Base-by-base conservation (phyloP, 2,329 filamentous ascomycete genomes). In the Phyllosticta citribraziliensis region DNA sequence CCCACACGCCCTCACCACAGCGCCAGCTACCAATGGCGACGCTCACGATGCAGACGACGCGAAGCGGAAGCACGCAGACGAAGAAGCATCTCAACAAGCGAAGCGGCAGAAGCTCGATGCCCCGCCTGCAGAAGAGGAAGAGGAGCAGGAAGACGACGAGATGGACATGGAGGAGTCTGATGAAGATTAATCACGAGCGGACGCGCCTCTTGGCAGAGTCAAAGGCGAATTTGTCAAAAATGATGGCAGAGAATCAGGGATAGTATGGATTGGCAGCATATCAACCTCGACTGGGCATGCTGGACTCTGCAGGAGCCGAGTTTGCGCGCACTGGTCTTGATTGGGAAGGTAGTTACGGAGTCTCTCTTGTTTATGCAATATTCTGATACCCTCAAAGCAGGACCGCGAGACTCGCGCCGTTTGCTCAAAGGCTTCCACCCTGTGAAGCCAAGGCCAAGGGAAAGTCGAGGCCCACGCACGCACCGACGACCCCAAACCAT, bases 401-500 rank as follows among this genome's bases (percentile, higher is more conserved):
- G 59, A 56, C 35, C 50, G 55, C 55, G 59, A 27, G 47, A 47
- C 30, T 47, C 40, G 14, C 55, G 56, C 30, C 24, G 12, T 47
- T 55, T 30, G 14, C 40, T 62, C 60, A 62, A 62, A 33, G 56
- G 47, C 54, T 19, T 61, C 47, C 20, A 27, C 56, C 51, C 47
- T 47, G 60, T 62, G 52, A 52, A 50, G 60, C 55, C 33, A 64
- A 54, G 52, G 58, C 60, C 51, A 57, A 12, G 52, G 90, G 89
- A 64, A 95, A 78, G 80, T 85, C 85, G 65, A 97, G 79, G 62
- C 90, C 89, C 51, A 96, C 88, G 66, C 85, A 87, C 57, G 84
- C 84, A 63, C 92, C 93, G 53, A 96, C 84, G 62, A 96, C 77
- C n/a, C 92, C 92, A 64, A 97, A 80, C 92, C 93, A 97, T 60